Conservation (phyloP, 2,329 filamentous ascomycete species). For the Piedraia hortae region DNA sequence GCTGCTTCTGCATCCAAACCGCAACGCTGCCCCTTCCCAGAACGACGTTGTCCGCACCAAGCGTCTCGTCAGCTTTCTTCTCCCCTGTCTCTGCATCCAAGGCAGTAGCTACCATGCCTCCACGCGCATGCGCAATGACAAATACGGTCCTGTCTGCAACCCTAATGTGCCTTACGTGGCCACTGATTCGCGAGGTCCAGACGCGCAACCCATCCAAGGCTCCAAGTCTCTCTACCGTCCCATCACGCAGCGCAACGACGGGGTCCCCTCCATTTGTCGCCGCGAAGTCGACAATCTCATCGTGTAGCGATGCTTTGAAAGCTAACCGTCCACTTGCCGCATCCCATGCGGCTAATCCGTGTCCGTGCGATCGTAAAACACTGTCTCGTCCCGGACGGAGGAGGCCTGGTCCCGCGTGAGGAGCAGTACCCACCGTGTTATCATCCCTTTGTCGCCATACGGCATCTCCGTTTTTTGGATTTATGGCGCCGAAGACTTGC, state of each 20-base stretch:
- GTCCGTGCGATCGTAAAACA: conserved; percentile 44
- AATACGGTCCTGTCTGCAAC: too few relatives aligned
- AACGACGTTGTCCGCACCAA: conserved; percentile 32
- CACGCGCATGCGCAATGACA: too few relatives aligned
- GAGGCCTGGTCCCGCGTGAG: conserved; percentile 14
- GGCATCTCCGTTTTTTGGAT: conserved; percentile 57
- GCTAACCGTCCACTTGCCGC: conserved; percentile 50
- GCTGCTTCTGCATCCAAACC: conserved; percentile 40
- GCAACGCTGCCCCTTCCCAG: conserved; percentile 53
- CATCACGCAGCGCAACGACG: conserved; percentile 11
- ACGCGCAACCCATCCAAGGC: too few relatives aligned
- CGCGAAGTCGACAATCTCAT: too few relatives aligned
- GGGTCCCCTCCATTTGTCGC: not conserved
- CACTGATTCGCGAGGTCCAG: too few relatives aligned
- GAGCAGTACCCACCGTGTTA: conserved; percentile 18
- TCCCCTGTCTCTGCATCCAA: conserved; percentile 60
- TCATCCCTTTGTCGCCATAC: conserved; percentile 68
- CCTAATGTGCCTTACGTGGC: too few relatives aligned
- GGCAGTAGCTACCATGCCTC: too few relatives aligned
- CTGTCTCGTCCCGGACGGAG: conserved; percentile 56
- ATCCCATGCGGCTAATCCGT: conserved; percentile 53
- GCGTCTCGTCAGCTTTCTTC: conserved; percentile 26
- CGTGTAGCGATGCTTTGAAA: conserved; percentile 42
- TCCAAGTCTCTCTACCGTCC: conserved; percentile 24
- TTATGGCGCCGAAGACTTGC: conserved; percentile 59